Base-by-base conservation (phyloP, 768 basidiomycete species). In the Sarcodon sp. region DNA sequence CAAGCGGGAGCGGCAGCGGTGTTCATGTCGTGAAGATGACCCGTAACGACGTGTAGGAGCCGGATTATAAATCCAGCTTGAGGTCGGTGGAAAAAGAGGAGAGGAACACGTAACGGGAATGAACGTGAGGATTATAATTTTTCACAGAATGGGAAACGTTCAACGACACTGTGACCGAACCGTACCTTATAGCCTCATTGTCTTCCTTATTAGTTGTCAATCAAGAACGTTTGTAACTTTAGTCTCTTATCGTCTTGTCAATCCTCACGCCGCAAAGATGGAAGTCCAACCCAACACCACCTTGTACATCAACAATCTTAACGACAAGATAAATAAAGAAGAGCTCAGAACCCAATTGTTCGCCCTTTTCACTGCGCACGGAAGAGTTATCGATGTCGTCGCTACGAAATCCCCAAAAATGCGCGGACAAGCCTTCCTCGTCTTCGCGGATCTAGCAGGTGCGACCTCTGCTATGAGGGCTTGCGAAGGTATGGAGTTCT, bases 391-490 rank as follows among this genome's bases (percentile, higher is more conserved):
- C 69, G 94, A 97, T 63, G 80, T 98, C 50, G 77, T 97, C 50
- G 92, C 93, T 18, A 80, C 84, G 21, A 92, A 94, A 65, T 77
- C 72, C 60, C 68, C 77, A 50, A 86, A 82, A 64, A 89, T 87
- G 82, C 77, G 83, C 54, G 93, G 92, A 16, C 92, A 96, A 65
- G 94, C 94, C 1, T 98, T 96, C 66, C 81, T 97, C 59, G 91
- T 94, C 57, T 98, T 96, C 67, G 76, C 79, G 45, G 94, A 98
- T 67, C 80, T 94, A 45, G 78, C 87, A 8, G 79, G 82, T 47
- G 89, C 91, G 50, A 97, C 94, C 5, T 79, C 89, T 47, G 94
- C 94, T 34, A 76, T 97, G 79, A 76, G 94, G 44, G 89, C 85
- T 43, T 85, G 92, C 60, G 86, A 90, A 58, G 94, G 94, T 47